Conservation (phyloP, 202 grass and related monocot species). For the Setaria viridis region DNA sequence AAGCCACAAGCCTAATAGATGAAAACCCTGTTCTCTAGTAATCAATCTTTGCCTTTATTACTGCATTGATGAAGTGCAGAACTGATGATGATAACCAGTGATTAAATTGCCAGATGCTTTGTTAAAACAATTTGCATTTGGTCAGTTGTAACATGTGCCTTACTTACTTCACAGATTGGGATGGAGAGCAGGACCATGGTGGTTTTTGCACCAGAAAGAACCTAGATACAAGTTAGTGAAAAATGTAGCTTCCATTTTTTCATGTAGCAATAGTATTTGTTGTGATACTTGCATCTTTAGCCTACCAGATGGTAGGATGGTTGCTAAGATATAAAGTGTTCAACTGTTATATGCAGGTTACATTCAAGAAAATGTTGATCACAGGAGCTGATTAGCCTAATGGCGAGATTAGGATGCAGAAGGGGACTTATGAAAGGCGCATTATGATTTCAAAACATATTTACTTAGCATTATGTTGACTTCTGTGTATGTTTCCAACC, state of each 20-base stretch:
- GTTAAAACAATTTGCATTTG: background rate
- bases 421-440: constrained; percentile 3
- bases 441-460: constrained; percentile 1
- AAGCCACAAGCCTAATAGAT: background rate
- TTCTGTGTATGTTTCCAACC: constrained; percentile 6
- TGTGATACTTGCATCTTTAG: background rate
- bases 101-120: constrained; percentile 7
- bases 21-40: background rate
- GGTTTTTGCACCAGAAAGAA: constrained; percentile 69
- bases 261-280: constrained; percentile 8
- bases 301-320: background rate
- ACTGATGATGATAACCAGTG: background rate
- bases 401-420: constrained; percentile 21
- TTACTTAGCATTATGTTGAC: background rate
- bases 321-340: constrained; percentile 21
- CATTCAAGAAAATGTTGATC: constrained; percentile 31
- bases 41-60: background rate
- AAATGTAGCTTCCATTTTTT: constrained; percentile 9
- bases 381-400: constrained; percentile 14
- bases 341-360: constrained; percentile 25
- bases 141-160: constrained; percentile 1
- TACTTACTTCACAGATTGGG: constrained; percentile 53
- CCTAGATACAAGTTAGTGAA: constrained; percentile 55
- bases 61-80: constrained; percentile 15
- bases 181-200: constrained; percentile 79